Evolutionary conservation across 208 protist genomes (phyloP), one percentile per base, ranked within the genome.

Genomic region (Leishmania aethiopica): DNA sequence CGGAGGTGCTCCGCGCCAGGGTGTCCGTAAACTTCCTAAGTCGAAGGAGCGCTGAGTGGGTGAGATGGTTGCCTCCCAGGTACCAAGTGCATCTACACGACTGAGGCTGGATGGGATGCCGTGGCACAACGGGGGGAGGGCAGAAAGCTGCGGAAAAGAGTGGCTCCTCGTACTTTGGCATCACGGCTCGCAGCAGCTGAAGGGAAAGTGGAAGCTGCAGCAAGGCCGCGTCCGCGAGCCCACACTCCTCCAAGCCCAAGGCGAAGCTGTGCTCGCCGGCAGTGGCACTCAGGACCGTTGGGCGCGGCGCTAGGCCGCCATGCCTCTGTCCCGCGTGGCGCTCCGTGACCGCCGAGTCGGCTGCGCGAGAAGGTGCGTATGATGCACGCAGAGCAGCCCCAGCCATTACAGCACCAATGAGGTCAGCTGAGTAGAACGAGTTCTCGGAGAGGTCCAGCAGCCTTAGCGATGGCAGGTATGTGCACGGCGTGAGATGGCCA

Each of bases 381-480:
- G 73, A 42, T 40, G 28, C 73, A 8, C 76, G 75, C 22, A 80
- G 22, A 40, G 62, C 69, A 19, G 76, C 62, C 11, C 57, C 42
- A 35, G 76, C 69, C 40, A 80, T 59, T 19, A 80, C 76, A 10
- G 81, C 37, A 4, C 75, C 76, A 7, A 80, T 51, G 37, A 80
- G n/a, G 3, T 28, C 13, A 19, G 69, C n/a, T 11, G 77, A 80
- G 11, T 35, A 19, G 37, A 88, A 78, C 6, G 6, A 15, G 37
- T 85, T 82, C 37, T 45, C 72, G 5, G 81, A 88, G 42, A 85
- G n/a, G 49, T 85, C 81, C 6, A 85, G 59, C 10, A 59, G 28
- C 10, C 72, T 45, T 32, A 82, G 77, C 25, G 19, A 72, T 5
- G 77, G 75, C 74, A 84, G 45, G 53, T 57, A 66, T 2, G 66